Conservation (phyloP, 768 basidiomycete species). For the Leccinum sublutescens region DNA sequence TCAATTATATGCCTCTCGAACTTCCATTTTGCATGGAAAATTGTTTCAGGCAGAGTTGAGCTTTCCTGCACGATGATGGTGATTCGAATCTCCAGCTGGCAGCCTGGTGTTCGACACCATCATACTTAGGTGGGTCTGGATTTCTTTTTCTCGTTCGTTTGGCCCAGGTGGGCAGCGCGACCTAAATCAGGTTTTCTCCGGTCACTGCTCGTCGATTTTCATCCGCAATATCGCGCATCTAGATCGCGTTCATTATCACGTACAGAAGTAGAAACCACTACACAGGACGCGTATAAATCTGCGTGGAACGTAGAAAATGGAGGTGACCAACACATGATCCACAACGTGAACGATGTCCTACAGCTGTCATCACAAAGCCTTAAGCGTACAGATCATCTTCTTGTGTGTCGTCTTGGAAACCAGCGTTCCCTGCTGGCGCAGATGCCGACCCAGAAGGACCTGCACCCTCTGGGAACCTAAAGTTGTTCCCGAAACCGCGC, state of each 20-base stretch:
- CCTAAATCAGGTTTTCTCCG: no score
- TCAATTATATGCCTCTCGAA: background rate
- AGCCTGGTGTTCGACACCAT: no score
- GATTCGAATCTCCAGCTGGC: no score
- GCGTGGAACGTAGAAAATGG: background rate
- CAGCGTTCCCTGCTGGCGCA: constrained; percentile 61
- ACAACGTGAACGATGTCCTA: background rate
- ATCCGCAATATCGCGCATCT: background rate
- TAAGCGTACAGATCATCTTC: constrained; percentile 94
- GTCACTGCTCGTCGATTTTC: no score
- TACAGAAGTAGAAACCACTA: constrained; percentile 8
- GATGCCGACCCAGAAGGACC: constrained; percentile 35
- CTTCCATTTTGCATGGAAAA: background rate
- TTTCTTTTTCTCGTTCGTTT: background rate
- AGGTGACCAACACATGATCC: background rate
- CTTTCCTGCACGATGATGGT: no score
- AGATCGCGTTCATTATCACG: constrained; percentile 7
- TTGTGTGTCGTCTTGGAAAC: constrained; percentile 79
- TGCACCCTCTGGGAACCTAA: constrained; percentile 94
- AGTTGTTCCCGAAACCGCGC: constrained; percentile 89
- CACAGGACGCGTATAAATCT: background rate
- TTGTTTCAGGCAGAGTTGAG: no score
- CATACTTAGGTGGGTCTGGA: background rate
- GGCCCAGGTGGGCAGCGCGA: no score
- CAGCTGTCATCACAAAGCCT: background rate